Percentiles rank a stretch among this genome's conserved stretches.
Conservation (phyloP, 1,284 basidiomycete genomes). For the Cutaneotrichosporon cutaneum region DNA sequence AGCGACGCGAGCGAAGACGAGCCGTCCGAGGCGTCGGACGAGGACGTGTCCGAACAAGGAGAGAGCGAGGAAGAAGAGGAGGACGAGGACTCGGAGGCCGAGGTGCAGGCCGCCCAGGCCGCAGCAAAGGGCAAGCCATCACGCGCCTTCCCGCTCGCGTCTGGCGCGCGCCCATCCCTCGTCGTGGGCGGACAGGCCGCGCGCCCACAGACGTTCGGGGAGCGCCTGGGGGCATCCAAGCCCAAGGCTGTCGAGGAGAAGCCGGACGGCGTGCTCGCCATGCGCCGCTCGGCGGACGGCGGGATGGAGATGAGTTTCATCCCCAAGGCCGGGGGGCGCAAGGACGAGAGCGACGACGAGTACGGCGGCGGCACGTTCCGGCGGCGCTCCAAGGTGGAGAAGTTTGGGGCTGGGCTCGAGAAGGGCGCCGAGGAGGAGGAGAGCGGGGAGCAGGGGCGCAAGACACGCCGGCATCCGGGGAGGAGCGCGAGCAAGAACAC, state of each 20-base stretch:
- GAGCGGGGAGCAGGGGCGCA: slow-evolving; percentile 60
- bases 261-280: slow-evolving; percentile 43
- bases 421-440: slow-evolving; percentile 61
- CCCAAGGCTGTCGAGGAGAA: slow-evolving; percentile 22
- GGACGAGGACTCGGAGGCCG: slow-evolving; percentile 57
- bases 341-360: slow-evolving; percentile 40
- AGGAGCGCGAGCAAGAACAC: slow-evolving; percentile 84
- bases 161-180: slow-evolving; percentile 34
- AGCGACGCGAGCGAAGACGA: slow-evolving; percentile 45
- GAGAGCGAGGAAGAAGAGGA: slow-evolving; percentile 57
- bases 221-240: slow-evolving; percentile 43
- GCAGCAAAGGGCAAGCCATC: slow-evolving; percentile 50
- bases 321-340: slow-evolving; percentile 38
- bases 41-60: slow-evolving; percentile 18
- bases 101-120: slow-evolving; percentile 18
- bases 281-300: slow-evolving; percentile 49
- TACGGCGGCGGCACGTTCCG: slow-evolving; percentile 47
- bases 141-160: slow-evolving; percentile 27
- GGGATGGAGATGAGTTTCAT: slow-evolving; percentile 59
- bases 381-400: slow-evolving; percentile 63
- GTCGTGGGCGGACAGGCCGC: slow-evolving; percentile 34
- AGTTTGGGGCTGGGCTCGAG: slow-evolving; percentile 81
- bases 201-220: slow-evolving; percentile 48
- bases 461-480: slow-evolving; percentile 66
- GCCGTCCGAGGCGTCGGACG: slow-evolving; percentile 46